These are phyloP conservation scores for Paecilomyces variotii DNA, from an alignment of 2,329 filamentous ascomycete species.

Conservation along the genomic window DNA sequence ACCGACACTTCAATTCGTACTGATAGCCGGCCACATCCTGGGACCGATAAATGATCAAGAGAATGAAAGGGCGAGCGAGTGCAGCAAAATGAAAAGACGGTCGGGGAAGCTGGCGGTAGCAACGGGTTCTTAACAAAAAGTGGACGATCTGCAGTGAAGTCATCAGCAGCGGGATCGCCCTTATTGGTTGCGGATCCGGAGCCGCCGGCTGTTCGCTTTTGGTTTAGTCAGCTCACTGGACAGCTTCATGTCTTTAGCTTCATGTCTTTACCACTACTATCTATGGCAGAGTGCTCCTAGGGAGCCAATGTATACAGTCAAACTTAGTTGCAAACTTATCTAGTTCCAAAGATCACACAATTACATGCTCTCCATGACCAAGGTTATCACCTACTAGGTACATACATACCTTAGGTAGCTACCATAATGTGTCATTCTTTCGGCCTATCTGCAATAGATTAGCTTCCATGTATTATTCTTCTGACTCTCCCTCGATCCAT, in stretches of 20 bases:
- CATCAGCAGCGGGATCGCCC: slow-evolving; percentile 4
- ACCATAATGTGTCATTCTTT: no score
- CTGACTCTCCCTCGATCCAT: no score
- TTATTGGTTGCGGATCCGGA: slow-evolving; percentile 1
- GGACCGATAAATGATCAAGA: not conserved
- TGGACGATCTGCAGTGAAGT: slow-evolving; percentile 8
- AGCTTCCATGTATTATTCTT: no score
- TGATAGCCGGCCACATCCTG: not conserved
- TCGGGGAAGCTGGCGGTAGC: not conserved
- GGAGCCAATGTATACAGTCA: no score
- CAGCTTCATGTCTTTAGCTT: not conserved
- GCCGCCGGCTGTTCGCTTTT: not conserved
- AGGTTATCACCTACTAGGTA: no score
- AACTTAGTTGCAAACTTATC: no score
- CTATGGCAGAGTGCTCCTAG: no score
- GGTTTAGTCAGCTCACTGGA: not conserved
- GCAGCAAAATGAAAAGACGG: not conserved
- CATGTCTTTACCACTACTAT: not conserved
- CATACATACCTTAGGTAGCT: no score
- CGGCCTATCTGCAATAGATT: no score
- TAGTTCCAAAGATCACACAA: no score
- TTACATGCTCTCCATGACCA: no score
- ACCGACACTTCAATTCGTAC: not conserved
- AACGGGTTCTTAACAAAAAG: not conserved
- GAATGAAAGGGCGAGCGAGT: not conserved